These are phyloP conservation scores for Mortierella sp. DNA, from an alignment of 371 early-diverging fungal genomes.

Conservation along the genomic window DNA sequence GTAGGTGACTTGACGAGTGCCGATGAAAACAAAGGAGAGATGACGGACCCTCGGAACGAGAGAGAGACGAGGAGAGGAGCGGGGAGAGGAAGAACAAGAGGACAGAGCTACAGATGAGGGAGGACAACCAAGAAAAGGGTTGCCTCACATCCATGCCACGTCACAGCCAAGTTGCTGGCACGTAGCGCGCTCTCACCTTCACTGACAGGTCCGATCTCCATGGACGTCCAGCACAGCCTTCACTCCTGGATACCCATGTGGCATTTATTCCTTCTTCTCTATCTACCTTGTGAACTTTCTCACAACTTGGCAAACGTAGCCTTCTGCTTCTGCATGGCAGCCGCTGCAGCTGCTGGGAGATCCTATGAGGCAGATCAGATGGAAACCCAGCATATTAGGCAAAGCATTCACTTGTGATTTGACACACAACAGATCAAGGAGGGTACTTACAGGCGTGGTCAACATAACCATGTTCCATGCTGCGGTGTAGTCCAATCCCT, in stretches of 20 bases:
- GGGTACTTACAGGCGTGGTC: slow-evolving; percentile 69
- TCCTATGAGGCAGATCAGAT: slow-evolving; percentile 26
- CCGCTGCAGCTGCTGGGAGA: slow-evolving; percentile 41
- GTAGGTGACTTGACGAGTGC: background rate
- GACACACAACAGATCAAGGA: background rate
- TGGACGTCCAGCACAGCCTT: no score
- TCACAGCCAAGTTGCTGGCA: no score
- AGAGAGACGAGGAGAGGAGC: slow-evolving; percentile 1
- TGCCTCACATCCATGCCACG: slow-evolving; percentile 29
- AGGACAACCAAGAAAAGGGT: slow-evolving; percentile 4
- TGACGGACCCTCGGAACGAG: slow-evolving; percentile 8
- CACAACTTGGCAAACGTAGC: slow-evolving; percentile 53
- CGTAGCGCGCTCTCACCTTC: no score
- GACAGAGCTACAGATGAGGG: background rate
- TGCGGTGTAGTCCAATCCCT: slow-evolving; percentile 89
- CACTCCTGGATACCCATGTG: no score
- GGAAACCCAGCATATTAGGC: no score
- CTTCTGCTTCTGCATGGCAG: slow-evolving; percentile 47
- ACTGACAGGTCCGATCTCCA: no score
- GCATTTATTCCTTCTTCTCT: no score
- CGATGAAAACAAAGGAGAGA: background rate
- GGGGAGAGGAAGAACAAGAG: slow-evolving; percentile 2
- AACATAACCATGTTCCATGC: slow-evolving; percentile 90
- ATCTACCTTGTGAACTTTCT: background rate
- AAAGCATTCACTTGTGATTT: no score